A percentile compares a stretch with the other conserved stretches of the same genome.
These are phyloP conservation scores for Phytophthora idaei DNA, from an alignment of 352 stramenopile genomes.

Conservation along the genomic window DNA sequence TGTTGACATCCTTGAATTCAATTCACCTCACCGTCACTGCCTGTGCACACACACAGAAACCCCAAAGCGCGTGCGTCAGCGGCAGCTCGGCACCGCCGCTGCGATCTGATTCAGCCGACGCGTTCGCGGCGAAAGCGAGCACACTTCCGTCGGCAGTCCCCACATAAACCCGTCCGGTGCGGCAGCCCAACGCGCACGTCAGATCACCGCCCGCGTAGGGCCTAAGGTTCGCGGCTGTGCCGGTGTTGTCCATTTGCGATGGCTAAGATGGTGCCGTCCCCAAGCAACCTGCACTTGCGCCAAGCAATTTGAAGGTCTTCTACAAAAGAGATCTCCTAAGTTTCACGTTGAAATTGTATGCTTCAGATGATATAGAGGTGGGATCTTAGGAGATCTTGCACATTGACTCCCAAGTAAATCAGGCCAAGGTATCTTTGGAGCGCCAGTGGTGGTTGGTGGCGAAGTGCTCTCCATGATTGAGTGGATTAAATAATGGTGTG, in stretches of 20 bases:
- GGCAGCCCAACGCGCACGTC: constrained; percentile 31
- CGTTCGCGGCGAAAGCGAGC: constrained; percentile 33
- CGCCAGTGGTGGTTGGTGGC: constrained; percentile 1
- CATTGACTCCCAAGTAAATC: not conserved
- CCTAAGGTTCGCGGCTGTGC: not conserved
- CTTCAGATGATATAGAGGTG: no score
- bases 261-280: not conserved
- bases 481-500: constrained; percentile 42
- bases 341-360: not conserved
- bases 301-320: constrained; percentile 4
- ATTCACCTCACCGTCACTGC: constrained; percentile 34
- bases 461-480: constrained; percentile 6
- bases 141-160: constrained; percentile 33
- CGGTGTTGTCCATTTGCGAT: constrained; percentile 34
- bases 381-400: constrained; percentile 1
- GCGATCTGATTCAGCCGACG: constrained; percentile 18
- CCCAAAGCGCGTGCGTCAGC: constrained; percentile 20
- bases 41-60: constrained; percentile 15
- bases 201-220: constrained; percentile 12
- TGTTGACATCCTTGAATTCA: constrained; percentile 10
- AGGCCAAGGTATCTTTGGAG: not conserved
- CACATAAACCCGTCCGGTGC: constrained; percentile 31
- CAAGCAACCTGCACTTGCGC: constrained; percentile 6
- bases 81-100: constrained; percentile 14
- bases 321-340: constrained; percentile 10